Evolutionary conservation across 164 flowering plant species (phyloP), one percentile per base, ranked within the genome.

Genomic region (Nelumbo lutea): DNA sequence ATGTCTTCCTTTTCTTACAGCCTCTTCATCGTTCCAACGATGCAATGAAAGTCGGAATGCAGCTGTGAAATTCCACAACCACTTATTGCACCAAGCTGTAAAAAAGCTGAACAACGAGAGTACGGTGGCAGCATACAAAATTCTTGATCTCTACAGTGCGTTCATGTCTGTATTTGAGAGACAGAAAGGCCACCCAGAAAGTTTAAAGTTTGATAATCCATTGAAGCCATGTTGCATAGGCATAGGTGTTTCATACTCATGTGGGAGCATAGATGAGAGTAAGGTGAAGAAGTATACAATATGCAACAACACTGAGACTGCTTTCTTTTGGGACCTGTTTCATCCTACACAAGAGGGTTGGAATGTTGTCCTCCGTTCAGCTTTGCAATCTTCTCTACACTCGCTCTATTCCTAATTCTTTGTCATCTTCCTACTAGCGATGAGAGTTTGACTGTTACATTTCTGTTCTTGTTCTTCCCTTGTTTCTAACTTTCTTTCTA

Each of bases 301-400:
- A 0, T 86, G 95, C 66, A 56, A 79, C 1, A 55, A 83, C 27
- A 90, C 86, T 0, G 42, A 68, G 11, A 9, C 56, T 0, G 69
- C 86, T 1, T 79, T 89, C 71, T 87, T 87, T 68, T 89, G 91
- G 91, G 95, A 89, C 65, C 0, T 3, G 0, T 73, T 83, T 0
- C 91, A 89, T 73, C 95, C 90, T 67, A 46, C 95, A 0, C 81
- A 89, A 47, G 50, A 69, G 27, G 90, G 87, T 2, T 89, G 95
- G 95, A 38, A 14, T 42, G 59, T 78, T 42, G 72, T 82, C 41
- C 27, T 27, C 27, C 75, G 51, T 47, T 65, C 67, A 13, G 74
- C 71, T 66, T 39, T 83, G 3, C 51, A 63, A 56, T 51, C 71
- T 62, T 70, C 61, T 56, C 61, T 67, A 5, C 9, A 68, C 58